phyloP scores from a whole-genome alignment of 2,329 filamentous ascomycete genomes.

The Trichoderma harzianum region DNA sequence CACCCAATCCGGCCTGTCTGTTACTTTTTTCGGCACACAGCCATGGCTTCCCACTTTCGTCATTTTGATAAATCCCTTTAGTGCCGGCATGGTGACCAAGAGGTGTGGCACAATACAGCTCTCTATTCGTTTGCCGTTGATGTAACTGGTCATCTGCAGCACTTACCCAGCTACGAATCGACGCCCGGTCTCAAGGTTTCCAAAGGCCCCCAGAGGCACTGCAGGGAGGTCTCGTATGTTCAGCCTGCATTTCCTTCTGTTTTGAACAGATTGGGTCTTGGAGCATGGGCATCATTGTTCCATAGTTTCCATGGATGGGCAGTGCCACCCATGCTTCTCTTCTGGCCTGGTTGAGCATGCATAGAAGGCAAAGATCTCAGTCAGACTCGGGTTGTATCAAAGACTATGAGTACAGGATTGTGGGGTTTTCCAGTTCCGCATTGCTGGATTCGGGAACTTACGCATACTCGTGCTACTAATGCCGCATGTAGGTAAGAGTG shows the following conservation, averaged over 20 bases:
- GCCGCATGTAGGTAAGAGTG: conserved; percentile 1
- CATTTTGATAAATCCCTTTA: conserved; percentile 3
- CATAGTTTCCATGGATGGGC: not conserved
- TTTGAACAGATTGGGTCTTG: not conserved
- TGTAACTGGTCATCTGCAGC: conserved; percentile 8
- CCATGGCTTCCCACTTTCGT: not conserved
- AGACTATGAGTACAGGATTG: not conserved
- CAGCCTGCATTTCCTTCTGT: not conserved
- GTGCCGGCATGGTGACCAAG: conserved; percentile 4
- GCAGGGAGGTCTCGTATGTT: not conserved
- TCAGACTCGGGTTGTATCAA: conserved; percentile 7
- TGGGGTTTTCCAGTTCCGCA: conserved; percentile 2
- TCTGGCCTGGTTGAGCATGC: not conserved
- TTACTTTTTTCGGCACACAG: not conserved
- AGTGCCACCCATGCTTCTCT: not conserved
- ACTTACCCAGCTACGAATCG: not conserved
- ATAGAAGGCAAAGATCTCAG: conserved; percentile 5
- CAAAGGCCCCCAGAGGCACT: not conserved
- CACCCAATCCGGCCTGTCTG: not conserved
- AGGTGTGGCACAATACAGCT: not conserved
- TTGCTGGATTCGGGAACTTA: conserved; percentile 12
- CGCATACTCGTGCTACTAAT: not conserved
- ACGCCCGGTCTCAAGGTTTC: not conserved
- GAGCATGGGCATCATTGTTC: not conserved
- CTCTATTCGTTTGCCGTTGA: not conserved